These are phyloP conservation scores for Mrakiaceae sp. DNA, from an alignment of 1,284 basidiomycete species.

Conservation along the genomic window DNA sequence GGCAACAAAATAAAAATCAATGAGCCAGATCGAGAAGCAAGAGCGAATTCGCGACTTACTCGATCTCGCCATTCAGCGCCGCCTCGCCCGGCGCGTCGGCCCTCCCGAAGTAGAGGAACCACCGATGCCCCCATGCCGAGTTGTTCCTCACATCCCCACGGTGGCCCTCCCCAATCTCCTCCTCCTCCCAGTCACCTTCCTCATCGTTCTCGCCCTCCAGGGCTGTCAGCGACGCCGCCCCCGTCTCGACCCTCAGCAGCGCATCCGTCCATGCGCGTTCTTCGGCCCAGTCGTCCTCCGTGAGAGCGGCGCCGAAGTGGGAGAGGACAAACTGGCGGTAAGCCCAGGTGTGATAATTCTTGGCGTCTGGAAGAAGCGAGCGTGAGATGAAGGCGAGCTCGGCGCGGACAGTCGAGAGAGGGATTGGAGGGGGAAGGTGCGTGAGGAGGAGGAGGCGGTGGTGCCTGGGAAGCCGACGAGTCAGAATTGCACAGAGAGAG, in stretches of 20 bases:
- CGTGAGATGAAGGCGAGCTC: slow-evolving; percentile 70
- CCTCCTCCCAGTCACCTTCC: slow-evolving; percentile 10
- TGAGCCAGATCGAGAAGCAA: not conserved
- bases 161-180: not conserved
- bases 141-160: slow-evolving; percentile 78
- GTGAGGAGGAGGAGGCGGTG: slow-evolving; percentile 68
- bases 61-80: slow-evolving; percentile 53
- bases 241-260: slow-evolving; percentile 43
- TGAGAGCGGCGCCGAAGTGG: slow-evolving; percentile 46
- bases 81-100: slow-evolving; percentile 47
- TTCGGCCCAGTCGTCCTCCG: slow-evolving; percentile 56
- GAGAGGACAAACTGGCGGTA: slow-evolving; percentile 83
- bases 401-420: slow-evolving; percentile 26
- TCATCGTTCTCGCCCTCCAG: slow-evolving; percentile 6
- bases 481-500: not conserved
- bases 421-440: slow-evolving; percentile 44
- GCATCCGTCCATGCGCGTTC: slow-evolving; percentile 68
- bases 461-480: slow-evolving; percentile 41
- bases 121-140: slow-evolving; percentile 96
- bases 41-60: slow-evolving; percentile 42
- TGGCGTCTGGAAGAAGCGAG: slow-evolving; percentile 60
- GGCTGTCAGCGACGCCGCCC: not conserved
- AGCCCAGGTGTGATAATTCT: slow-evolving; percentile 96
- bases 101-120: slow-evolving; percentile 74
- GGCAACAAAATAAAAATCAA: slow-evolving; percentile 35